Percentiles rank a stretch among this genome's conserved stretches.
Conservation (phyloP, 1,139 yeast species). For the Blastobotrys proliferans region DNA sequence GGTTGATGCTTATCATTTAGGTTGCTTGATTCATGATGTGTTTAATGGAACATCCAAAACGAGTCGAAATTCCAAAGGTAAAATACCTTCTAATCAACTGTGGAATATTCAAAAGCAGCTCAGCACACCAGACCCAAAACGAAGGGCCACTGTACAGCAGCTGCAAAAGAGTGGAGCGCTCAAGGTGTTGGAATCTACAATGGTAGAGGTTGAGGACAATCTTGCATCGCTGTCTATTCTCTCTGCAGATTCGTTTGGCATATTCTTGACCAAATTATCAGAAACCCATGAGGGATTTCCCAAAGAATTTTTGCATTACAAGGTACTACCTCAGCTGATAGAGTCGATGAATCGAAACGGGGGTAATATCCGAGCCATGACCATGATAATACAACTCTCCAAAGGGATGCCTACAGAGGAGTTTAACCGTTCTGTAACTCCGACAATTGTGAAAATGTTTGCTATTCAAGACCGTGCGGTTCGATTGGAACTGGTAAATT, state of each 20-base stretch:
- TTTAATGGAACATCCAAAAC: slow-evolving; percentile 37
- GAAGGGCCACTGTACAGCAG: slow-evolving; percentile 47
- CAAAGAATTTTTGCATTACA: slow-evolving; percentile 56
- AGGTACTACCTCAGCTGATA: slow-evolving; percentile 67
- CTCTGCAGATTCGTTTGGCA: slow-evolving; percentile 48
- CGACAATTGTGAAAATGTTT: slow-evolving; percentile 61
- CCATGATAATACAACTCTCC: slow-evolving; percentile 31
- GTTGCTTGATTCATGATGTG: slow-evolving; percentile 49
- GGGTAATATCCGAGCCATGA: slow-evolving; percentile 25
- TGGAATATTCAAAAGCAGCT: slow-evolving; percentile 27
- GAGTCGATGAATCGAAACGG: slow-evolving; percentile 20
- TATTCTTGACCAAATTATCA: slow-evolving; percentile 48
- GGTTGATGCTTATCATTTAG: slow-evolving; percentile 61
- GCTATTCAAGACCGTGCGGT: slow-evolving; percentile 70
- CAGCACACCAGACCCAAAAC: slow-evolving; percentile 25
- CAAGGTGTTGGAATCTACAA: slow-evolving; percentile 40
- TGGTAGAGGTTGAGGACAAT: slow-evolving; percentile 47
- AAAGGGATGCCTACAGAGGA: slow-evolving; percentile 38
- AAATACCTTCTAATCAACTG: slow-evolving; percentile 22
- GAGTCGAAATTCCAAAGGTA: slow-evolving; percentile 21
- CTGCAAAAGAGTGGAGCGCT: slow-evolving; percentile 38
- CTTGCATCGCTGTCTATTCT: slow-evolving; percentile 52
- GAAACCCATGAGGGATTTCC: slow-evolving; percentile 42
- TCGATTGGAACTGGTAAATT: slow-evolving; percentile 62
- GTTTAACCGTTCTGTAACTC: slow-evolving; percentile 51